A percentile compares a stretch with the other conserved stretches of the same genome.
phyloP scores from a whole-genome alignment of 139 green algal species.

The Spirogloea muscicola region DNA sequence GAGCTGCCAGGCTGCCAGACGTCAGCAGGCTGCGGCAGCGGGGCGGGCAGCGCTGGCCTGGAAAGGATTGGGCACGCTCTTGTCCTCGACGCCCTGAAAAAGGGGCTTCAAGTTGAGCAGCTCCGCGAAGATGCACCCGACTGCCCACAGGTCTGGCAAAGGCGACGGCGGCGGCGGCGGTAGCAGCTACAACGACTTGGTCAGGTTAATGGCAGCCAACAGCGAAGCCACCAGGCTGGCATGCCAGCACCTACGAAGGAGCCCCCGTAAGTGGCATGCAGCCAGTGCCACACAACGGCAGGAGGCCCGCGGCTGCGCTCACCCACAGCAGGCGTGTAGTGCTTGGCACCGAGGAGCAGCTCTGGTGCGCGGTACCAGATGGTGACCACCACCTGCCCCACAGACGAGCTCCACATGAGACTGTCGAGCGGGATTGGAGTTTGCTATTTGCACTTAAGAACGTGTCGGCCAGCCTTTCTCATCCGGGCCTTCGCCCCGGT shows the following conservation, averaged over 20 bases:
- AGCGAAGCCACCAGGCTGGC: background rate
- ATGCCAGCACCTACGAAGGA: background rate
- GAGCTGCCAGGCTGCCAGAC: background rate
- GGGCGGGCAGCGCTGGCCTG: too few species aligned
- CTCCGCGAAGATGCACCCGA: constrained; percentile 71
- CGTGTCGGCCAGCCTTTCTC: too few species aligned
- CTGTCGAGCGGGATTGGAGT: too few species aligned
- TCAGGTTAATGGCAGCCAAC: too few species aligned
- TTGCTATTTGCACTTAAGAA: too few species aligned
- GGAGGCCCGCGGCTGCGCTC: too few species aligned
- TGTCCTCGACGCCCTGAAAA: constrained; percentile 58
- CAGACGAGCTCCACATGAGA: too few species aligned
- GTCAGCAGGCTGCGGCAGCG: background rate
- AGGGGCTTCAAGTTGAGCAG: constrained; percentile 60
- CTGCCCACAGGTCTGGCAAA: constrained; percentile 63
- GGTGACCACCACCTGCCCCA: constrained; percentile 41
- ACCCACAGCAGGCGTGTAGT: constrained; percentile 51
- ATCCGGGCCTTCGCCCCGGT: too few species aligned
- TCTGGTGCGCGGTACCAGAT: constrained; percentile 59
- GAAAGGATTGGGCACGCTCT: constrained; percentile 34
- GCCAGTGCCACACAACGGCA: background rate
- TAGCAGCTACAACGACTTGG: too few species aligned
- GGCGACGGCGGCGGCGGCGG: too few species aligned
- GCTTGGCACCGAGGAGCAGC: constrained; percentile 50
- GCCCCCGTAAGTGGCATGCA: background rate